phyloP scores from a whole-genome alignment of 2,329 filamentous ascomycete genomes.

The Talaromyces funiculosus region DNA sequence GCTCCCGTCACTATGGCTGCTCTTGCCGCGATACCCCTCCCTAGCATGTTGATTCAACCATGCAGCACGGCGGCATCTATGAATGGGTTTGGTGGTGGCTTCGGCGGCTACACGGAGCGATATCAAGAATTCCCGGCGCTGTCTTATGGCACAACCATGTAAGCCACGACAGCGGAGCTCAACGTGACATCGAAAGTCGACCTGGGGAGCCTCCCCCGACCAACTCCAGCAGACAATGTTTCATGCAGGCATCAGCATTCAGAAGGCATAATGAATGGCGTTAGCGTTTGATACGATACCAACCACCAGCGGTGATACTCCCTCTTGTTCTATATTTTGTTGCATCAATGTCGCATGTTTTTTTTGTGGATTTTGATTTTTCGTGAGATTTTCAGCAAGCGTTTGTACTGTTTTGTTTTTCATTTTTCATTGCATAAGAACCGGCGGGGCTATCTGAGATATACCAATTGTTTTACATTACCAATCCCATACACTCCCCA shows the following conservation, averaged over 20 bases:
- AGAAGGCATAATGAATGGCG: slow-evolving; percentile 51
- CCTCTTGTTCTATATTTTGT: slow-evolving; percentile 27
- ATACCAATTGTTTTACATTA: slow-evolving; percentile 21
- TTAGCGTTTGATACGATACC: slow-evolving; percentile 44
- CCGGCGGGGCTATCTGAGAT: slow-evolving; percentile 44
- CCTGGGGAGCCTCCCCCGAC: slow-evolving; percentile 8
- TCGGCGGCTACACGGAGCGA: slow-evolving; percentile 64
- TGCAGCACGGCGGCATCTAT: slow-evolving; percentile 76
- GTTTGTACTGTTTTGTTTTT: slow-evolving; percentile 30
- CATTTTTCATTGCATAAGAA: slow-evolving; percentile 40
- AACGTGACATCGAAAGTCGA: background rate
- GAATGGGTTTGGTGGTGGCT: slow-evolving; percentile 54
- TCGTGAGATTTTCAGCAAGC: slow-evolving; percentile 40
- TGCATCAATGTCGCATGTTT: slow-evolving; percentile 37
- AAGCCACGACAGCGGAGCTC: slow-evolving; percentile 38
- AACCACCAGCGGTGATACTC: slow-evolving; percentile 33
- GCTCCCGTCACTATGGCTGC: slow-evolving; percentile 68
- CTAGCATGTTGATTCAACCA: slow-evolving; percentile 76
- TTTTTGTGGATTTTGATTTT: slow-evolving; percentile 36
- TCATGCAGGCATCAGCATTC: slow-evolving; percentile 34
- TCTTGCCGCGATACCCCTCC: slow-evolving; percentile 71
- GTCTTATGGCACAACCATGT: slow-evolving; percentile 72
- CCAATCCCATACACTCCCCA: slow-evolving; percentile 28
- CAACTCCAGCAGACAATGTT: slow-evolving; percentile 15
- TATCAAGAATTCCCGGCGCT: slow-evolving; percentile 70